Base-by-base conservation (phyloP, 2,329 filamentous ascomycete species). In the Fusarium dimerum region DNA sequence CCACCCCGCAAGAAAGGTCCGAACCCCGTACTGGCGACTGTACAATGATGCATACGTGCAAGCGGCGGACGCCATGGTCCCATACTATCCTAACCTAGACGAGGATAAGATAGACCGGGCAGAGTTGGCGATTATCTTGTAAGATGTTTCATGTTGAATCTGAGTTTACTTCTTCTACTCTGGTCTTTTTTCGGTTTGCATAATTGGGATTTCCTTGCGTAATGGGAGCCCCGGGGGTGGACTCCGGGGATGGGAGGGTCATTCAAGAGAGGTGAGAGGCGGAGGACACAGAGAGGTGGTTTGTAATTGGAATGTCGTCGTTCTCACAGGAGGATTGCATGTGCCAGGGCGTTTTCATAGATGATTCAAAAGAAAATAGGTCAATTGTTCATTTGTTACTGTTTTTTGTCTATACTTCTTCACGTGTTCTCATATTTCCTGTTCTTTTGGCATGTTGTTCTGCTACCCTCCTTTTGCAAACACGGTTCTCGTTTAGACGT, bases 1-100 rank as follows among this genome's bases (percentile, higher is more conserved):
- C 80, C 95, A 99, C 70, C 93, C 94, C 0, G 94, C 94, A 3
- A 84, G 94, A 57, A 97, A 97, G 76, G 94, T 99, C 48, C 84
- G 94, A 55, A 87, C 85, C 58, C 94, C 95, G 17, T 99, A 97
- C 76, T 99, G 94, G 93, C 82, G 94, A 52, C 77, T 99, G 41
- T 97, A 97, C 76, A 99, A 99, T 66, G 92, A 97, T 71, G 91
- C 92, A 4, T 99, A 99, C 69, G 93, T 97, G 44, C 90, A 96
- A 68, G 86, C 83, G 32, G 93, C 93, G 16, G 94, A 99, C 72
- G 85, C 91, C 29, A 95, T 99, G 86, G 89, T 99, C 50, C 95
- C 94, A 2, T 97, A 96, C 68, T 99, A 97, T 69, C 94, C 93
- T 1, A 88, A 88, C 59, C 74, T 97, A 59, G 88, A 89, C 50